These are phyloP conservation scores for Fomitopsis schrenkii DNA, from an alignment of 1,284 basidiomycete species.

Conservation along the genomic window DNA sequence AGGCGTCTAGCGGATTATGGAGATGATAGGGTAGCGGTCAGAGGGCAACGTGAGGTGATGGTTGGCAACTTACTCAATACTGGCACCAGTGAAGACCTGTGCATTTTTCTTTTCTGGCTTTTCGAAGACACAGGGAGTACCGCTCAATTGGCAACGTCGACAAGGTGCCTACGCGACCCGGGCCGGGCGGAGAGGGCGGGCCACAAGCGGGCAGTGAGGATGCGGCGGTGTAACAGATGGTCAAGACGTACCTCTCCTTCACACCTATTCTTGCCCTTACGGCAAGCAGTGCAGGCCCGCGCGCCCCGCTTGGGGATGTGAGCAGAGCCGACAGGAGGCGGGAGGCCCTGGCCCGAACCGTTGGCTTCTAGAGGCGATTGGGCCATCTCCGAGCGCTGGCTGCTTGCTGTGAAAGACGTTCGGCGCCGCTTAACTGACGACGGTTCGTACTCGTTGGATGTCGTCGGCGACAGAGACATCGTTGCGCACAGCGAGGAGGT, in stretches of 20 bases:
- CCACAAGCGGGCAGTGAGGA: slow-evolving; percentile 28
- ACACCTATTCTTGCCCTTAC: slow-evolving; percentile 90
- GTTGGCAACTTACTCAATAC: slow-evolving; percentile 59
- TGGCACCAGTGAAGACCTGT: slow-evolving; percentile 54
- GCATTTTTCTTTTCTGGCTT: slow-evolving; percentile 84
- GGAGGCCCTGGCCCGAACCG: slow-evolving; percentile 13
- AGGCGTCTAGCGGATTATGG: slow-evolving; percentile 49
- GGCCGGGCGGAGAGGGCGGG: slow-evolving; percentile 60
- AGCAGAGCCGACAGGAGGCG: slow-evolving; percentile 22
- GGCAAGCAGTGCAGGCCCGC: slow-evolving; percentile 76
- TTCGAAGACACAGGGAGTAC: slow-evolving; percentile 85
- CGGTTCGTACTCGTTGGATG: slow-evolving; percentile 27
- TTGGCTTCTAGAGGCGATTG: slow-evolving; percentile 16
- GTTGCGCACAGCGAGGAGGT: slow-evolving; percentile 7
- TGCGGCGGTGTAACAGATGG: slow-evolving; percentile 27
- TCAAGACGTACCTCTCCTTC: slow-evolving; percentile 69
- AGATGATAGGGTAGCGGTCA: slow-evolving; percentile 16
- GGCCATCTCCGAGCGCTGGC: slow-evolving; percentile 16
- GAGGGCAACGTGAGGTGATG: slow-evolving; percentile 14
- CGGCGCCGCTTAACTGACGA: slow-evolving; percentile 27
- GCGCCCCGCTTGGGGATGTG: slow-evolving; percentile 80
- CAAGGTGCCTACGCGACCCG: slow-evolving; percentile 77
- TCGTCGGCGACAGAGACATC: slow-evolving; percentile 34
- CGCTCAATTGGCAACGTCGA: slow-evolving; percentile 83
- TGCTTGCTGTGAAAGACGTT: slow-evolving; percentile 19